Conservation (phyloP, 2,329 filamentous ascomycete species). For the Cryphonectria naterciae region DNA sequence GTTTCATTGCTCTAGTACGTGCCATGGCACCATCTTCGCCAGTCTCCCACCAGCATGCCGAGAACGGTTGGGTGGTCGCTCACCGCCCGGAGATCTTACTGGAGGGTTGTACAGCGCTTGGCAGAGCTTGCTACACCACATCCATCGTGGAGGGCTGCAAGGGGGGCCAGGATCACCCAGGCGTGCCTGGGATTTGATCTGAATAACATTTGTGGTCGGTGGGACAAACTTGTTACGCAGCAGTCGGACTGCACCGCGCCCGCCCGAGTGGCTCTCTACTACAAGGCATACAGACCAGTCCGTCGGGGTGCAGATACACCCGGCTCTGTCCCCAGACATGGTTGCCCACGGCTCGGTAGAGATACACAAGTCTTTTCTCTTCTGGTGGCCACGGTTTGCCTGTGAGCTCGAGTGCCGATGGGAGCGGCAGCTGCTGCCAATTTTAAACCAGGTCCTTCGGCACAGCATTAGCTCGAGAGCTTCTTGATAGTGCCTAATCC, state of each 20-base stretch:
- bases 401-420: neutral
- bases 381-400: neutral
- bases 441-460: neutral
- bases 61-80: neutral
- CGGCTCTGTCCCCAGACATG: neutral
- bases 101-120: neutral
- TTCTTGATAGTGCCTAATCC: neutral
- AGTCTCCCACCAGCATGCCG: neutral
- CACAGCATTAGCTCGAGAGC: slow-evolving; percentile 6
- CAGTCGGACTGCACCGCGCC: slow-evolving; percentile 14
- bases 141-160: neutral
- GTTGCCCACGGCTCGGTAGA: neutral
- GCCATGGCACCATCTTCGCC: neutral
- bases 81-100: neutral
- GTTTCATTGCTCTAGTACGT: neutral
- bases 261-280: slow-evolving; percentile 3
- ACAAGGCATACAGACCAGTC: neutral
- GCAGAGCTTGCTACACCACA: neutral
- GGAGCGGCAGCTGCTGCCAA: neutral
- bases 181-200: neutral
- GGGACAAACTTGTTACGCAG: slow-evolving; percentile 12
- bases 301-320: neutral
- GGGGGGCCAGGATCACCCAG: neutral
- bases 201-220: neutral
- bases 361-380: neutral